Conservation (phyloP, 192 early-diverging fungal species). For the Coemansia sp. region DNA sequence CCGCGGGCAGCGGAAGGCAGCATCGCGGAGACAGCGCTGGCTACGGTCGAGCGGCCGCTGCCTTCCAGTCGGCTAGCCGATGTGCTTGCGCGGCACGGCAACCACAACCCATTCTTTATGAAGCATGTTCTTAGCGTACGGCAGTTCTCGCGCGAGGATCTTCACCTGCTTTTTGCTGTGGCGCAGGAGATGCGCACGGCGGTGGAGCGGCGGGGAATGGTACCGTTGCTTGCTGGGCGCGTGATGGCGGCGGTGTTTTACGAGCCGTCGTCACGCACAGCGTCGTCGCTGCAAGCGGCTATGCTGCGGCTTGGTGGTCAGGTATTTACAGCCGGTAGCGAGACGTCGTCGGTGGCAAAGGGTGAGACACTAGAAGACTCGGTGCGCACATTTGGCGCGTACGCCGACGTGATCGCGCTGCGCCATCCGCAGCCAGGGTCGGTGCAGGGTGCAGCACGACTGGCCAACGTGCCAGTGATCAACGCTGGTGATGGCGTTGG, state of each 20-base stretch:
- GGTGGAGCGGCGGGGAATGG: constrained; percentile 84
- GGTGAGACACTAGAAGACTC: constrained; percentile 95
- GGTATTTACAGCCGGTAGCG: constrained; percentile 81
- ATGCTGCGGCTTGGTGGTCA: constrained; percentile 90
- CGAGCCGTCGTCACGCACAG: constrained; percentile 94
- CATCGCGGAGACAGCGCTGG: not conserved
- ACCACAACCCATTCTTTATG: constrained; percentile 77
- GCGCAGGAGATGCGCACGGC: constrained; percentile 95
- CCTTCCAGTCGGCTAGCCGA: constrained; percentile 27
- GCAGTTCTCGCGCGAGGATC: constrained; percentile 89
- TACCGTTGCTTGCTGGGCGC: constrained; percentile 85
- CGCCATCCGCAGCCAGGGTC: constrained; percentile 91
- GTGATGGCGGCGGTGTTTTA: constrained; percentile 95
- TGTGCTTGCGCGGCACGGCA: constrained; percentile 46
- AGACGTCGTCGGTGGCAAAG: constrained; percentile 89
- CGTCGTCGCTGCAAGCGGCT: constrained; percentile 90
- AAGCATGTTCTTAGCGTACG: constrained; percentile 91
- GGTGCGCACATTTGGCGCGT: constrained; percentile 88
- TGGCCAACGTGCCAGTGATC: constrained; percentile 87
- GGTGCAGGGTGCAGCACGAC: constrained; percentile 78
- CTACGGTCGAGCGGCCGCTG: constrained; percentile 25
- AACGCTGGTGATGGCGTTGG: constrained; percentile 97
- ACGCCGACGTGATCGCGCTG: constrained; percentile 89
- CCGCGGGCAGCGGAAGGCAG: not conserved
- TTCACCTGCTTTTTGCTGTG: constrained; percentile 92